A percentile compares a stretch with the other conserved stretches of the same genome.
phyloP scores from a whole-genome alignment of 1,139 yeast species.

The Geotrichum bryndzae region DNA sequence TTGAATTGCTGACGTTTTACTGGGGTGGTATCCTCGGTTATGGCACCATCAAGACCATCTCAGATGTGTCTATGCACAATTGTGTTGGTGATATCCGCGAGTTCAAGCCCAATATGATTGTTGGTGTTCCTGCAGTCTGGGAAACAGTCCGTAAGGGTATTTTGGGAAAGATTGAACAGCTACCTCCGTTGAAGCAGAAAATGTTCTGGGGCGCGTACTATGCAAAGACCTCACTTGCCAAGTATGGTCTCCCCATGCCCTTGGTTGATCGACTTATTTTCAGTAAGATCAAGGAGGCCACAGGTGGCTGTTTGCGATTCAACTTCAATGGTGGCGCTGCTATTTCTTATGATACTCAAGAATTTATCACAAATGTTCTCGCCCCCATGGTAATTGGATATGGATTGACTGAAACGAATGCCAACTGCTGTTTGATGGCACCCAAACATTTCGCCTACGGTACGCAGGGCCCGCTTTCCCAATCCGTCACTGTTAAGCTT shows the following conservation, averaged over 20 bases:
- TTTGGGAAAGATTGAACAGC: slow-evolving; percentile 61
- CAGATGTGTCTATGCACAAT: slow-evolving; percentile 74
- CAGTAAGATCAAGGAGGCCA: slow-evolving; percentile 85
- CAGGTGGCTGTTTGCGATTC: slow-evolving; percentile 79
- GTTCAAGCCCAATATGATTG: slow-evolving; percentile 90
- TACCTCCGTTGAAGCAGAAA: slow-evolving; percentile 64
- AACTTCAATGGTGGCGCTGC: slow-evolving; percentile 95
- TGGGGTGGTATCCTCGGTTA: slow-evolving; percentile 93
- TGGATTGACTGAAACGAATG: slow-evolving; percentile 95
- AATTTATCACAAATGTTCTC: slow-evolving; percentile 65
- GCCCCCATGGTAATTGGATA: slow-evolving; percentile 93
- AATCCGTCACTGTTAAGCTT: slow-evolving; percentile 80
- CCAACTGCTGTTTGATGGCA: slow-evolving; percentile 69
- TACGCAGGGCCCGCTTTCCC: slow-evolving; percentile 75
- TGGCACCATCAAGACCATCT: slow-evolving; percentile 86
- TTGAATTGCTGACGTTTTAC: slow-evolving; percentile 70
- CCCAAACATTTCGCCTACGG: slow-evolving; percentile 63
- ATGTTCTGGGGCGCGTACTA: slow-evolving; percentile 85
- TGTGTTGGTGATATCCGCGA: slow-evolving; percentile 84
- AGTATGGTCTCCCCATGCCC: slow-evolving; percentile 64
- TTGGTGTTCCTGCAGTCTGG: slow-evolving; percentile 99
- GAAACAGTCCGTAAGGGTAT: slow-evolving; percentile 94
- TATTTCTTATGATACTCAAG: slow-evolving; percentile 75
- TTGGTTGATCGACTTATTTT: slow-evolving; percentile 63
- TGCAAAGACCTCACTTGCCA: slow-evolving; percentile 56